Base-by-base conservation (phyloP, 306 rosid genomes). In the Dalbergia cultrata region DNA sequence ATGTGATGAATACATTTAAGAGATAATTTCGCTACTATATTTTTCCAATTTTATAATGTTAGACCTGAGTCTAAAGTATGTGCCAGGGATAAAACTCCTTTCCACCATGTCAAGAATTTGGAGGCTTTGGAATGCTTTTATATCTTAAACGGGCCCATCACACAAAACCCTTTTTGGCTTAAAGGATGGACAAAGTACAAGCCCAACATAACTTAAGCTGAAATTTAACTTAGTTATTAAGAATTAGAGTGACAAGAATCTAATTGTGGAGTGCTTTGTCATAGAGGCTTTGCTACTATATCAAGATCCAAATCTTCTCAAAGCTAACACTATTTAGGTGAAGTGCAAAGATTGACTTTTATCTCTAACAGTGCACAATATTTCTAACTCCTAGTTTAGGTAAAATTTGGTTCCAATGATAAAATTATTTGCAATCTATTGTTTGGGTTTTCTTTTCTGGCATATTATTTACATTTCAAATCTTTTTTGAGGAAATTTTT, bases 1-100 rank as follows among this genome's bases (percentile, higher is more conserved):
- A 37, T 39, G 54, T 72, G 37, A 72, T 37, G 77, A 37, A 16
- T 13, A 8, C 44, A 53, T 33, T 53, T 33, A 1, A 60, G 10
- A 78, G 17, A 16, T 70, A 47, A 62, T 70, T 79, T 70, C 70
- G 21, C 35, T 41, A 56, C 22, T 19, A 9, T 61, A 16, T 34
- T 52, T 39, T 66, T 16, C 16, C 31, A 8, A 8, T 65, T 34
- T 50, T 49, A 34, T 44, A 78, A 26, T 31, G 22, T 45, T 57
- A 57, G 13, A 58, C 57, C 11, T 41, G 6, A 22, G 50, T 47
- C 31, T 12, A 44, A 44, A 45, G 12, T 8, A 43, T 43, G 19
- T 12, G 35, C 14, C 50, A n/a, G 2, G 22, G 61, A 31, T 63
- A 50, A 75, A 63, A 75, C 62, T 47, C 18, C 21, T 47, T 7